These are phyloP conservation scores for Globisporangium polare DNA, from an alignment of 352 stramenopile species.

Conservation along the genomic window DNA sequence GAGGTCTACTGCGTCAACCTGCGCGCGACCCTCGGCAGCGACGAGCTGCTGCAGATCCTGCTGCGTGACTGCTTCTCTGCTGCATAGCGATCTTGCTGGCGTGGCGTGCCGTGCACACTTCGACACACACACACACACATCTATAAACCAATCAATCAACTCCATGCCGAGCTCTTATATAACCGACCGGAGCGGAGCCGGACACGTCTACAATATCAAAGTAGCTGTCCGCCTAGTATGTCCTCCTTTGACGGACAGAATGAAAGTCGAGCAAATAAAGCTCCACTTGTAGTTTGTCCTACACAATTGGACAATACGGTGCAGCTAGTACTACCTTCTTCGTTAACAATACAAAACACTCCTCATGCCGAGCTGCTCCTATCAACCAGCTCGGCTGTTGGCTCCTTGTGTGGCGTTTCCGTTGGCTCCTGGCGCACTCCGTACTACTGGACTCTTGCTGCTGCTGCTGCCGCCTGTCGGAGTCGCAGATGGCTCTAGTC, in stretches of 20 bases:
- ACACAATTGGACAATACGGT: background rate
- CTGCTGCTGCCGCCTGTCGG: background rate
- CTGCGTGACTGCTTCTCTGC: constrained; percentile 53
- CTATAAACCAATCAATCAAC: background rate
- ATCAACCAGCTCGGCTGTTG: background rate
- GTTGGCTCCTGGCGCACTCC: background rate
- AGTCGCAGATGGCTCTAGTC: background rate
- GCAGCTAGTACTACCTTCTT: background rate
- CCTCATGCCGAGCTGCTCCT: background rate
- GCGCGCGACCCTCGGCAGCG: constrained; percentile 43
- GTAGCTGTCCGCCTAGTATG: background rate
- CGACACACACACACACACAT: background rate
- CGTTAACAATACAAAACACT: background rate
- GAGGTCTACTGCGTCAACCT: constrained; percentile 57
- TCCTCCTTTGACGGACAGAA: background rate
- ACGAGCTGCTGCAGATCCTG: constrained; percentile 53
- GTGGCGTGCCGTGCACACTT: background rate
- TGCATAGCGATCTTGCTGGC: background rate
- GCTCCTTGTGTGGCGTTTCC: background rate
- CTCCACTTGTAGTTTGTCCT: background rate
- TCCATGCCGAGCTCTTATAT: background rate
- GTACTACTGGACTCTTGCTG: background rate
- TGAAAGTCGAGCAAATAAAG: background rate
- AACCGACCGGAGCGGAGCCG: background rate
- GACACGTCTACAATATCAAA: background rate